A percentile compares a stretch with the other conserved stretches of the same genome.
Evolutionary conservation across 768 basidiomycete genomes (phyloP).

Genomic region (Gloeostereum incarnatum): DNA sequence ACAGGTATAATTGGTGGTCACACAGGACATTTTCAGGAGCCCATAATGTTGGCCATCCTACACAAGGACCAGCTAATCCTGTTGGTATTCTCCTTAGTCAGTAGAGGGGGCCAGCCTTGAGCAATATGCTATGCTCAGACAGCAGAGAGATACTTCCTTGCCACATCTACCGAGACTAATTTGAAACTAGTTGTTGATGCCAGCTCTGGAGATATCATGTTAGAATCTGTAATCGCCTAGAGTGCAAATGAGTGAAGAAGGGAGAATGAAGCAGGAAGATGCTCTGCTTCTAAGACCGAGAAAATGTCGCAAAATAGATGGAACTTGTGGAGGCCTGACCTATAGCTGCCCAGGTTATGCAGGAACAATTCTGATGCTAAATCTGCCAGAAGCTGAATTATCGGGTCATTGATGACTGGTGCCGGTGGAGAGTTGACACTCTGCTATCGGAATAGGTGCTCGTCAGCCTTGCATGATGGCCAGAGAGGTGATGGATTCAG

Average conservation of each 20-base stretch:
- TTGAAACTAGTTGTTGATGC: too few relatives aligned
- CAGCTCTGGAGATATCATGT: too few relatives aligned
- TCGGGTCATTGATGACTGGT: too few relatives aligned
- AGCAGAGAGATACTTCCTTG: slow-evolving; percentile 23
- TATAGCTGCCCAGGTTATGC: neutral
- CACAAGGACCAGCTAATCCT: slow-evolving; percentile 21
- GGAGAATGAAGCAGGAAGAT: slow-evolving; percentile 16
- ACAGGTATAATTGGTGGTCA: slow-evolving; percentile 22
- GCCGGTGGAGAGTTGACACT: too few relatives aligned
- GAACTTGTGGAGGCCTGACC: too few relatives aligned
- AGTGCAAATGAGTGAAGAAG: slow-evolving; percentile 25
- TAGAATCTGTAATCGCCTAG: too few relatives aligned
- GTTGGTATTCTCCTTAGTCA: slow-evolving; percentile 12
- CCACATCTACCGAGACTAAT: slow-evolving; percentile 15
- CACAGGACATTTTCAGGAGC: slow-evolving; percentile 10
- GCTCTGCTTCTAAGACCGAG: slow-evolving; percentile 15
- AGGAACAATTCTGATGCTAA: too few relatives aligned
- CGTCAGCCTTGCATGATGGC: too few relatives aligned
- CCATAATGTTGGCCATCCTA: slow-evolving; percentile 15
- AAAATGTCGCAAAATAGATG: slow-evolving; percentile 22
- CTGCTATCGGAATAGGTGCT: too few relatives aligned
- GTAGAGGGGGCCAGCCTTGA: slow-evolving; percentile 26
- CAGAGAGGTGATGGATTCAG: too few relatives aligned
- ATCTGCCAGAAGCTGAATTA: too few relatives aligned
- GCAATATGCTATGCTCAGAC: slow-evolving; percentile 27